phyloP scores from a whole-genome alignment of 768 basidiomycete species.

The Psilocybe sp. region DNA sequence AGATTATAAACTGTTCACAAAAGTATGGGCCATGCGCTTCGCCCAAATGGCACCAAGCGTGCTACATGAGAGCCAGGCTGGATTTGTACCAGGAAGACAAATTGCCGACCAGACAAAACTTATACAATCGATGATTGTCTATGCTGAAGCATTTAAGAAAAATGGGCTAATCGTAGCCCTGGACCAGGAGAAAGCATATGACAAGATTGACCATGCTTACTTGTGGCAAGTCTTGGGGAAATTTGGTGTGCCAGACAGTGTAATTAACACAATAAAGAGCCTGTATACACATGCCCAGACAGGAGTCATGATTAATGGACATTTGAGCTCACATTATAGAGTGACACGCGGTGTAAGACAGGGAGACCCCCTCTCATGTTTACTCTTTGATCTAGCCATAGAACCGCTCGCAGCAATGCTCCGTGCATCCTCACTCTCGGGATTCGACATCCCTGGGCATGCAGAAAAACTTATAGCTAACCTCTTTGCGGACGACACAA shows the following conservation, averaged over 20 bases:
- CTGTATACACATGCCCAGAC: slow-evolving; percentile 29
- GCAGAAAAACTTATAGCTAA: slow-evolving; percentile 20
- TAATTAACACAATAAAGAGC: slow-evolving; percentile 21
- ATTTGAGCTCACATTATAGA: slow-evolving; percentile 19
- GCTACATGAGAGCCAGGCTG: slow-evolving; percentile 34
- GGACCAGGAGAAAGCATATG: slow-evolving; percentile 37
- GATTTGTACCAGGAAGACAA: slow-evolving; percentile 28
- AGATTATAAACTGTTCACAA: slow-evolving; percentile 33
- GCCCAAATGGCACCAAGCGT: slow-evolving; percentile 9
- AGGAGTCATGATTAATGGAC: slow-evolving; percentile 30
- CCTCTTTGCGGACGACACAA: slow-evolving; percentile 41
- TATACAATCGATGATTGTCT: slow-evolving; percentile 17
- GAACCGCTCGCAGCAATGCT: slow-evolving; percentile 34
- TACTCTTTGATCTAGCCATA: slow-evolving; percentile 34
- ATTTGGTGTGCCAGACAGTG: slow-evolving; percentile 19
- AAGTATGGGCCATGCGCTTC: slow-evolving; percentile 16
- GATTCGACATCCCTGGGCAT: slow-evolving; percentile 16
- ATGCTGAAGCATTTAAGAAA: slow-evolving; percentile 15
- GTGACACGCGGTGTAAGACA: slow-evolving; percentile 31
- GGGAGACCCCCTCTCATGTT: slow-evolving; percentile 35
- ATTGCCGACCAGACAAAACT: slow-evolving; percentile 33
- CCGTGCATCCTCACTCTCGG: slow-evolving; percentile 22
- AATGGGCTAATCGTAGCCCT: slow-evolving; percentile 26
- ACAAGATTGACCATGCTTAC: slow-evolving; percentile 29
- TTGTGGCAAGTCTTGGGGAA: slow-evolving; percentile 19